These are phyloP conservation scores for Ustilago shanxiensis DNA, from an alignment of 1,284 basidiomycete species.

Conservation along the genomic window DNA sequence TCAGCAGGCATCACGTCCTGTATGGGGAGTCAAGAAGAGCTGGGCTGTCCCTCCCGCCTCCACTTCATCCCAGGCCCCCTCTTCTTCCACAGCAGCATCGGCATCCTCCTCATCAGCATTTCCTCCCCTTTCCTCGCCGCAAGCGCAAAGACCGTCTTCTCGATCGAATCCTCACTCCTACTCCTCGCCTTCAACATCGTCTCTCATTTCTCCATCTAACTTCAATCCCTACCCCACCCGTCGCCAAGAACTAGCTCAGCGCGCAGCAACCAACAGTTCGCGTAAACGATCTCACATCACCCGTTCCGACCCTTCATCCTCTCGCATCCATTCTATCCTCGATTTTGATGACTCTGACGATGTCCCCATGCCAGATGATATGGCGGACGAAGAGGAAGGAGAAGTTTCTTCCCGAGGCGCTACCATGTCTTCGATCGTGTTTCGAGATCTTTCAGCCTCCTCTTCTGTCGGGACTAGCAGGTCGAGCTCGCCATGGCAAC, in stretches of 20 bases:
- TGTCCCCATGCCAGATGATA: slow-evolving; percentile 10
- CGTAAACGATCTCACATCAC: slow-evolving; percentile 41
- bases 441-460: slow-evolving; percentile 35
- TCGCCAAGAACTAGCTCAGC: slow-evolving; percentile 43
- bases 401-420: slow-evolving; percentile 43
- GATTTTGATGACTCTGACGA: slow-evolving; percentile 30
- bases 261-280: slow-evolving; percentile 32
- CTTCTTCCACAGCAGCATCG: slow-evolving; percentile 6
- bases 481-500: slow-evolving; percentile 35
- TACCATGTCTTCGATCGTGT: slow-evolving; percentile 53
- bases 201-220: slow-evolving; percentile 31
- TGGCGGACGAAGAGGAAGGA: slow-evolving; percentile 29
- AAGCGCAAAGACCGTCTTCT: slow-evolving; percentile 12
- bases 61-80: neutral
- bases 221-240: slow-evolving; percentile 55
- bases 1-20: slow-evolving; percentile 10
- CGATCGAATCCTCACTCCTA: slow-evolving; percentile 12
- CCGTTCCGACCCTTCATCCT: slow-evolving; percentile 31
- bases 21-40: slow-evolving; percentile 29
- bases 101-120: slow-evolving; percentile 27
- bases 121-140: slow-evolving; percentile 33
- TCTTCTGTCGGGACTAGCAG: slow-evolving; percentile 24
- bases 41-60: slow-evolving; percentile 5
- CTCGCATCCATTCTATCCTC: slow-evolving; percentile 30
- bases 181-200: slow-evolving; percentile 10